These are phyloP conservation scores for Irpex lacteus DNA, from an alignment of 1,284 basidiomycete species.

Conservation along the genomic window DNA sequence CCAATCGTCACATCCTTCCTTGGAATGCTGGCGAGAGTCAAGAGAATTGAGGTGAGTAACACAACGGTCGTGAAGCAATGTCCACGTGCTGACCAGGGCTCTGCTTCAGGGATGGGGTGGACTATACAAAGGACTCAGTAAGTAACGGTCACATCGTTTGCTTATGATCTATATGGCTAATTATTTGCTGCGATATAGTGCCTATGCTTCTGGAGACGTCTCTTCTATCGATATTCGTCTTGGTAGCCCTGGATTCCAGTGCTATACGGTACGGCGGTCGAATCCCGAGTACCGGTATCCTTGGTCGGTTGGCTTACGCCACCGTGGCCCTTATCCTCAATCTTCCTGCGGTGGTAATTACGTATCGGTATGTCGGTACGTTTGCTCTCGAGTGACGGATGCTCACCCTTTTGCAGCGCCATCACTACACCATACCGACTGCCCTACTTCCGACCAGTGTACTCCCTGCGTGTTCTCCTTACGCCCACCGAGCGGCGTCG, in stretches of 20 bases:
- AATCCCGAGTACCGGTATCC: constrained; percentile 64
- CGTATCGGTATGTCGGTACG: constrained; percentile 60
- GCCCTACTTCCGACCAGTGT: constrained; percentile 58
- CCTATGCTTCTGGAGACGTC: constrained; percentile 68
- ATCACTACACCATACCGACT: constrained; percentile 86
- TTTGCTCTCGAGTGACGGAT: constrained; percentile 3
- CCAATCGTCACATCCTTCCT: constrained; percentile 62
- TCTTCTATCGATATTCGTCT: constrained; percentile 53
- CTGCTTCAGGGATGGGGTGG: constrained; percentile 64
- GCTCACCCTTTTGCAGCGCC: constrained; percentile 44
- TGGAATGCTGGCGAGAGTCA: constrained; percentile 72
- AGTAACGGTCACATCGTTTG: constrained; percentile 26
- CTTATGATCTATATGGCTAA: not conserved
- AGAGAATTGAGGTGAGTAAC: constrained; percentile 63
- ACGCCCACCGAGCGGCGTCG: constrained; percentile 80
- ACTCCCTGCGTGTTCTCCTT: constrained; percentile 71
- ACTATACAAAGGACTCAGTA: constrained; percentile 83
- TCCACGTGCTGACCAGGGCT: constrained; percentile 1
- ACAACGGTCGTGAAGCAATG: constrained; percentile 3
- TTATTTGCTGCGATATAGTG: constrained; percentile 43
- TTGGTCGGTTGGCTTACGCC: constrained; percentile 63
- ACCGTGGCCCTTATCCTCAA: constrained; percentile 70
- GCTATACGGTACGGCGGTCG: constrained; percentile 58
- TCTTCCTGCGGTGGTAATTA: constrained; percentile 78
- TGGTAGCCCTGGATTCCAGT: constrained; percentile 52